These are phyloP conservation scores for Pleurotus salmoneostramineus DNA, from an alignment of 768 basidiomycete genomes.

Conservation along the genomic window DNA sequence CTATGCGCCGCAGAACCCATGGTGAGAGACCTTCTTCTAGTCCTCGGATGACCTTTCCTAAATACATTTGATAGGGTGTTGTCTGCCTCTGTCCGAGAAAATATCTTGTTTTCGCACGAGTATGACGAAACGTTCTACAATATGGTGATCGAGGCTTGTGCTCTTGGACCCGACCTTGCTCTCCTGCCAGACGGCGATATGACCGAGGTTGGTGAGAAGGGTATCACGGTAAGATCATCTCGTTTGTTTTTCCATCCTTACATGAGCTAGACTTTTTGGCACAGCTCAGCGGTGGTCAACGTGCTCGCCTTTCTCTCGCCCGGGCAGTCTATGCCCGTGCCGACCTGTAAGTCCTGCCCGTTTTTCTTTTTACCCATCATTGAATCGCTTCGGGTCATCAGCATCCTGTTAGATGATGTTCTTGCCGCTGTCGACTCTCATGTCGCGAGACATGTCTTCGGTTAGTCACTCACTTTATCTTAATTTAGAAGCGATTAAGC, in stretches of 20 bases:
- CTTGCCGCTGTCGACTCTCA: conserved; percentile 85
- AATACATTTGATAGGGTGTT: conserved; percentile 53
- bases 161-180: conserved; percentile 75
- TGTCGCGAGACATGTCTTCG: conserved; percentile 83
- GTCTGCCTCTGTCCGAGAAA: conserved; percentile 82
- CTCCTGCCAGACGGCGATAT: conserved; percentile 79
- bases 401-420: conserved; percentile 85
- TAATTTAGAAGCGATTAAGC: not conserved
- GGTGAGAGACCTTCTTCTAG: conserved; percentile 36
- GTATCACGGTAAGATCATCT: conserved; percentile 53
- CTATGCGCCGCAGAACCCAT: conserved; percentile 86
- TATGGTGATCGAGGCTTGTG: conserved; percentile 85
- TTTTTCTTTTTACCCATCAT: not conserved
- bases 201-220: conserved; percentile 86
- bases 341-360: conserved; percentile 56
- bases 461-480: conserved; percentile 28
- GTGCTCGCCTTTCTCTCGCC: conserved; percentile 80
- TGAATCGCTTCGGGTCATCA: conserved; percentile 17
- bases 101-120: conserved; percentile 88
- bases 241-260: no score
- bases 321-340: conserved; percentile 90
- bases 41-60: not conserved
- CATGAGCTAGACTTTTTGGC: not conserved
- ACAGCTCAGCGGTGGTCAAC: conserved; percentile 79
- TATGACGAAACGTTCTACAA: conserved; percentile 86